phyloP scores from a whole-genome alignment of 805 yeast genomes.

The Metschnikowia shivogae region DNA sequence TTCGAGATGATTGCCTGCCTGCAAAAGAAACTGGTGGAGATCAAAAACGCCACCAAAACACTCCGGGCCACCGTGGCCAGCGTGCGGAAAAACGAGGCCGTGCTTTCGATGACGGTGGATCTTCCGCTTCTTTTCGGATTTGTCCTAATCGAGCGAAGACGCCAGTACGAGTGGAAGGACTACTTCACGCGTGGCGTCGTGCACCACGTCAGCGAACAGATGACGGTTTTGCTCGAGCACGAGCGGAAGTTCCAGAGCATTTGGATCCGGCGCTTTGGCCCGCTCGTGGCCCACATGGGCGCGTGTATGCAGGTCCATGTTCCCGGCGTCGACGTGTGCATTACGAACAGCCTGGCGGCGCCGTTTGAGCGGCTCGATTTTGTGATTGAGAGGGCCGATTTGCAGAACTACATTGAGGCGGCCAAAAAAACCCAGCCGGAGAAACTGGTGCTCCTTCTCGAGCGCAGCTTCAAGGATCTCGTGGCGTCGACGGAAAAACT shows the following conservation, averaged over 20 bases:
- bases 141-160: slow-evolving; percentile 56
- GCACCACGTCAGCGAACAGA: slow-evolving; percentile 49
- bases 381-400: slow-evolving; percentile 31
- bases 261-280: slow-evolving; percentile 65
- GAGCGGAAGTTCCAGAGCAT: slow-evolving; percentile 52
- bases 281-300: slow-evolving; percentile 25
- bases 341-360: slow-evolving; percentile 9
- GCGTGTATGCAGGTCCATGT: slow-evolving; percentile 13
- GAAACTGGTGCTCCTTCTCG: slow-evolving; percentile 37
- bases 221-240: slow-evolving; percentile 51
- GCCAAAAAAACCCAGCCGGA: slow-evolving; percentile 18
- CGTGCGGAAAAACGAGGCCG: slow-evolving; percentile 33
- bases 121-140: slow-evolving; percentile 70
- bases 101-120: slow-evolving; percentile 49
- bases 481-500: slow-evolving; percentile 37
- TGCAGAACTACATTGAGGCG: slow-evolving; percentile 28
- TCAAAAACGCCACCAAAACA: slow-evolving; percentile 26
- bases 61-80: slow-evolving; percentile 10
- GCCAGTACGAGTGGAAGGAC: slow-evolving; percentile 57
- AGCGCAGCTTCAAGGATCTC: slow-evolving; percentile 44
- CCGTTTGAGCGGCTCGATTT: slow-evolving; percentile 35
- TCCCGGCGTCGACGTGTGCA: slow-evolving; percentile 22
- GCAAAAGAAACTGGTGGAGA: slow-evolving; percentile 36
- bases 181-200: slow-evolving; percentile 38
- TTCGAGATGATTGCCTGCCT: slow-evolving; percentile 32